A percentile compares a stretch with the other conserved stretches of the same genome.
phyloP scores from a whole-genome alignment of 1,284 basidiomycete species.

The Naganishia albida region DNA sequence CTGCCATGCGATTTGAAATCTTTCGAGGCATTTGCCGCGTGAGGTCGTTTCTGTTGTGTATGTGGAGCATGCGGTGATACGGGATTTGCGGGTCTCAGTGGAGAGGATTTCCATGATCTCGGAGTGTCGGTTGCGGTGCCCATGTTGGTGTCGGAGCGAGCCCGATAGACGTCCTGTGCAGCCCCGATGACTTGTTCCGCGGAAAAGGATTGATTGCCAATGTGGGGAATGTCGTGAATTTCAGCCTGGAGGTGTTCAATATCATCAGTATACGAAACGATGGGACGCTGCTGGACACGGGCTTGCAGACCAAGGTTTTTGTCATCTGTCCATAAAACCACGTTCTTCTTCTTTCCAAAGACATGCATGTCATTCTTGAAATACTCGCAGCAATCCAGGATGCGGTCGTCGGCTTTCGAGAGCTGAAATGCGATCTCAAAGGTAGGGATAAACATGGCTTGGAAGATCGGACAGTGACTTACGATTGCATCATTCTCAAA shows the following conservation, averaged over 20 bases:
- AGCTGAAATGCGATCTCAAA: background rate
- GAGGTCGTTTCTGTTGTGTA: background rate
- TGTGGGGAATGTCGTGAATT: conserved; percentile 12
- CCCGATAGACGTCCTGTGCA: background rate
- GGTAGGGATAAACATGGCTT: background rate
- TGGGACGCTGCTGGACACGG: background rate
- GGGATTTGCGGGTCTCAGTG: background rate
- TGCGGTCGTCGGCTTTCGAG: conserved; percentile 39
- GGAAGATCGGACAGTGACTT: background rate
- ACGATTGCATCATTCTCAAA: background rate
- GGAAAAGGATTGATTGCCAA: conserved; percentile 11
- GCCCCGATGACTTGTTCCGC: conserved; percentile 5
- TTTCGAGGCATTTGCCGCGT: too few species aligned
- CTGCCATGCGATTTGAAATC: background rate
- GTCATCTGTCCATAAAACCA: conserved; percentile 42
- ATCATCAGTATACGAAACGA: background rate
- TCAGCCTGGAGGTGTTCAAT: background rate
- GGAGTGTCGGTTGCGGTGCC: background rate
- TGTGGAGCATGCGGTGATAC: too few species aligned
- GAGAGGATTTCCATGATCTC: background rate
- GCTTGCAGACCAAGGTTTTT: conserved; percentile 39
- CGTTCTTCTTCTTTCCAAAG: conserved; percentile 25
- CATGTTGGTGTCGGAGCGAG: background rate
- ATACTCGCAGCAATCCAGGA: conserved; percentile 42
- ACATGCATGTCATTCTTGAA: conserved; percentile 25